Base-by-base conservation (phyloP, 331 rosid genomes). In the Acacia concinna region DNA sequence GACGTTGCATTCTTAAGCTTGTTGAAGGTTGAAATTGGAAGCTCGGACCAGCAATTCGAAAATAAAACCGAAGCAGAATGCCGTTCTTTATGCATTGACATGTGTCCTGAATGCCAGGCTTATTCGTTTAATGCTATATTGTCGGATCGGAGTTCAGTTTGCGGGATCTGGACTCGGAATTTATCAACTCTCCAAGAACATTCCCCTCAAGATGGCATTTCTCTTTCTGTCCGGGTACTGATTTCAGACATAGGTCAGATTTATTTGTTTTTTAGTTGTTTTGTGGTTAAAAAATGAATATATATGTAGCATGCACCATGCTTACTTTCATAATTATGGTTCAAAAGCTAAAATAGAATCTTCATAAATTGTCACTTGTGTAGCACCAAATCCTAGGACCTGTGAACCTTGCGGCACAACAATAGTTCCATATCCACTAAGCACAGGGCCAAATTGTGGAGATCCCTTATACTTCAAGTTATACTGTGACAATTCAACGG, bases 361-460 rank as follows among this genome's bases (percentile, higher is more conserved):
- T 27, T 13, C 20, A 35, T 47, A 5, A 47, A 3, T 57, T 57
- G 32, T 27, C 35, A 25, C 8, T 60, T 15, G 31, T 32, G 75
- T 11, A 87, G 91, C 31, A 73, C 18, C 86, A 18, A 89, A 78
- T 5, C 12, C 5, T 0, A 73, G 47, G 60, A 56, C 31, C 52
- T 87, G 91, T 52, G 3, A 57, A 40, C 70, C 86, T 57, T 90
- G 91, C 13, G 91, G 94, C 21, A 70, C 84, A 72, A 82, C 56
- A 34, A 3, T 31, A 13, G 47, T 90, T 35, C 91, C 90, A 21
- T 90, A 86, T 81, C 91, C 94, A 18, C 40, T 86, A 20, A 87
- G 87, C 80, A 87, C 79, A 0, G 31, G 69, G 13, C 18, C 4
- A 5, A 23, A 8, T 35, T 90, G 94, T 43, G 94, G 91, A 1